Conservation (phyloP, 1,284 basidiomycete genomes). For the Moesziomyces antarcticus region DNA sequence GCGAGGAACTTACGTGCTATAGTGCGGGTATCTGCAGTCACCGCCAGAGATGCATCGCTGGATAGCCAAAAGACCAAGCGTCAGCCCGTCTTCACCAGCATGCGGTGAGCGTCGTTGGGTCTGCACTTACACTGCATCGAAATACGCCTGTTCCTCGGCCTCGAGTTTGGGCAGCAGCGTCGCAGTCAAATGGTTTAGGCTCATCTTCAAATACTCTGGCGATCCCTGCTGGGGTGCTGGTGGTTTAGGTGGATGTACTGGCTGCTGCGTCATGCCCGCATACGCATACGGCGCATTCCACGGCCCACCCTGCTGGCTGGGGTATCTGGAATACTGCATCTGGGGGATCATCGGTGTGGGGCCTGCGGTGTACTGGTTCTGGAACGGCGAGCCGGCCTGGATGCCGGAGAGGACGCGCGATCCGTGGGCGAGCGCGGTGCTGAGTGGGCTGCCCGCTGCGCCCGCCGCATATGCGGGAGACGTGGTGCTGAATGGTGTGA, state of each 20-base stretch:
- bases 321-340: neutral
- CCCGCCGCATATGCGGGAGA: conserved; percentile 29
- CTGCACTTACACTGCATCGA: conserved; percentile 14
- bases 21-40: conserved; percentile 10
- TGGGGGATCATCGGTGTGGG: conserved; percentile 10
- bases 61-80: no score
- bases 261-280: neutral
- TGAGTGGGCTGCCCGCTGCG: conserved; percentile 15
- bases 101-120: no score
- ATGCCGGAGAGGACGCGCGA: conserved; percentile 23
- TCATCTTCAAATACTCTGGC: conserved; percentile 13
- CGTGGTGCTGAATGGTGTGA: conserved; percentile 35
- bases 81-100: no score
- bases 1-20: neutral
- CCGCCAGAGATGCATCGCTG: conserved; percentile 7
- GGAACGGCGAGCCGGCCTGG: conserved; percentile 16
- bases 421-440: conserved; percentile 32
- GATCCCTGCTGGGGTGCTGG: conserved; percentile 20
- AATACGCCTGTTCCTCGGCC: conserved; percentile 30
- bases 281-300: no score
- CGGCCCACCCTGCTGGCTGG: no score
- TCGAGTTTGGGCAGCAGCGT: conserved; percentile 25
- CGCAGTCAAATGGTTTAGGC: conserved; percentile 20
- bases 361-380: neutral
- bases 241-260: neutral